A percentile compares a stretch with the other conserved stretches of the same genome.
Evolutionary conservation across 2,329 filamentous ascomycete genomes (phyloP).

Genomic region (Didymella segeticola): DNA sequence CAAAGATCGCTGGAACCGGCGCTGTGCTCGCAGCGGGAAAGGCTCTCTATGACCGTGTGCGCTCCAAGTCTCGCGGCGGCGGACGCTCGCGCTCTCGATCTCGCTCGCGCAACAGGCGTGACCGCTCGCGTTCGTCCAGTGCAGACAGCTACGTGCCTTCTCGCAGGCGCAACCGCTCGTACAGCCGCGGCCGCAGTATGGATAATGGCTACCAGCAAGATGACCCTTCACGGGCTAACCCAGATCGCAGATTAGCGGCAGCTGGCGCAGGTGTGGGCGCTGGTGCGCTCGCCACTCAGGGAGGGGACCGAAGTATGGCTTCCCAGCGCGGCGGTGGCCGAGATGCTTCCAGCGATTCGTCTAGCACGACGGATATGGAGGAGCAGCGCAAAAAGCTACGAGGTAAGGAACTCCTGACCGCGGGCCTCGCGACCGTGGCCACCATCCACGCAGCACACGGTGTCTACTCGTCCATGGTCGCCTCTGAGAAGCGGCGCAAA

Average conservation of each 20-base stretch:
- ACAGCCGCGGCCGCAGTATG: slow-evolving; percentile 51
- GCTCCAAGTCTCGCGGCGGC: slow-evolving; percentile 59
- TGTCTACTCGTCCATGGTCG: slow-evolving; percentile 68
- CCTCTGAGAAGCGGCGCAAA: slow-evolving; percentile 66
- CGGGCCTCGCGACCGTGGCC: slow-evolving; percentile 70
- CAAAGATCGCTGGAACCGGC: slow-evolving; percentile 57
- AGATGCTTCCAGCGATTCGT: slow-evolving; percentile 48
- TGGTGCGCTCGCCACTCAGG: slow-evolving; percentile 40
- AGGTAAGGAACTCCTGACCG: slow-evolving; percentile 70
- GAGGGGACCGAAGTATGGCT: slow-evolving; percentile 22
- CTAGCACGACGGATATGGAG: slow-evolving; percentile 68
- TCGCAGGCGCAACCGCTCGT: slow-evolving; percentile 51
- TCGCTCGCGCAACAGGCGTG: slow-evolving; percentile 55
- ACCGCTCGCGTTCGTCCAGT: slow-evolving; percentile 54
- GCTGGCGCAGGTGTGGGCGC: slow-evolving; percentile 44
- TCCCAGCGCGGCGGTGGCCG: slow-evolving; percentile 23
- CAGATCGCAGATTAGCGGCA: slow-evolving; percentile 48
- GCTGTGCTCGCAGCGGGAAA: slow-evolving; percentile 59
- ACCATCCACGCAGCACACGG: slow-evolving; percentile 73
- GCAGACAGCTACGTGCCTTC: slow-evolving; percentile 60
- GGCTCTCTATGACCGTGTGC: slow-evolving; percentile 61
- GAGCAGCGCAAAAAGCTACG: slow-evolving; percentile 67
- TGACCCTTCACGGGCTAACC: slow-evolving; percentile 42
- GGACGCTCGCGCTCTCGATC: slow-evolving; percentile 51
- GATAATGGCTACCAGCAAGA: slow-evolving; percentile 49